Evolutionary conservation across 176 grass and related monocot species (phyloP), one percentile per base, ranked within the genome.

Genomic region (Oryza australiensis): DNA sequence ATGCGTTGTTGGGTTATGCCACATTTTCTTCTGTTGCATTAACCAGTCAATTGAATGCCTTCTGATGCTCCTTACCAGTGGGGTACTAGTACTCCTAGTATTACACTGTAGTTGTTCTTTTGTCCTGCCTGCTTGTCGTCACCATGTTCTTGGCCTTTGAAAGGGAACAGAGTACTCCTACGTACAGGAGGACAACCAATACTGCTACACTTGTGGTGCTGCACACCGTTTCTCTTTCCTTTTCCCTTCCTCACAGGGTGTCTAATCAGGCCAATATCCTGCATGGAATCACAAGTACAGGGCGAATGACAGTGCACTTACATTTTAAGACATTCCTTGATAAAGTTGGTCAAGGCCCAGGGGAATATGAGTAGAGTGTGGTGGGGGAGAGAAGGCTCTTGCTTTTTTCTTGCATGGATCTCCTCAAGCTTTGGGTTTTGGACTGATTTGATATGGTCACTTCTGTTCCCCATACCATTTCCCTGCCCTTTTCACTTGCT

Each of bases 261-360:
- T 74, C 72, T 1, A 74, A 74, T 53, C 30, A 12, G 71, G 18
- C 7, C 5, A 22, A 46, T 29, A 34, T 63, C 29, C 62, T 64
- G 55, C 6, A n/a, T 48, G 53, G 22, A 73, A 80, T 23, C 83
- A 72, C 67, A 35, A 80, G 38, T 88, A 76, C 67, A 35, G 0
- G 28, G 30, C 24, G 37, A 35, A 62, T 81, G 64, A 26, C 62
- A 62, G 27, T 30, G n/a, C 42, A 29, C 70, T 33, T 51, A 40
- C 72, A 34, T 57, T 33, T 85, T 18, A 5, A 62, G 59, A 68
- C 37, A n/a, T 42, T 57, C 37, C 38, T 83, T 73, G 68, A 30
- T 73, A 97, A 97, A 90, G 91, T 64, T 73, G 86, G 94, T 91
- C 88, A 88, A 91, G 80, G 66, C 11, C 72, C 66, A 29, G 20